Evolutionary conservation across 345 rosid species (phyloP).

Genomic region (Atalantia buxifolia): DNA sequence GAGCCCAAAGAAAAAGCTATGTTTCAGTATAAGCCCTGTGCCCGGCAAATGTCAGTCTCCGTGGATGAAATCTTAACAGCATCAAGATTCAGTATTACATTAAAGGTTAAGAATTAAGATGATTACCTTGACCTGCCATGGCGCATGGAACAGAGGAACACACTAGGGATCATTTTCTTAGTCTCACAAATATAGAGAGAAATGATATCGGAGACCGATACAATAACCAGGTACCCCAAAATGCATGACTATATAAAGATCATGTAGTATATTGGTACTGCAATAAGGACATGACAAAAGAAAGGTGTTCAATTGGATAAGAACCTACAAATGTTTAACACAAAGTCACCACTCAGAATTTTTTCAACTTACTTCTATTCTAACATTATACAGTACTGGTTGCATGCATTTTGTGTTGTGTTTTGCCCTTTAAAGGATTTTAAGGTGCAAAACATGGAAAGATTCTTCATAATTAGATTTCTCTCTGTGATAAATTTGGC

Average conservation of each 20-base stretch:
- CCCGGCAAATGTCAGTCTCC: not conserved
- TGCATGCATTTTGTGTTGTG: not conserved
- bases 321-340: not conserved
- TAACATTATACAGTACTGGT: not conserved
- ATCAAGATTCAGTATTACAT: not conserved
- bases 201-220: not conserved
- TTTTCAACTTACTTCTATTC: not conserved
- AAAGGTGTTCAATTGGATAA: constrained; percentile 15
- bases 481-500: not conserved
- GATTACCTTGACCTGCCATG: constrained; percentile 43
- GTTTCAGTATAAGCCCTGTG: not conserved
- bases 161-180: constrained; percentile 45
- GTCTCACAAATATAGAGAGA: not conserved
- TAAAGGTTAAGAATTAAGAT: not conserved
- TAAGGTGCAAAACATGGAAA: not conserved
- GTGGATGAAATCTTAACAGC: not conserved
- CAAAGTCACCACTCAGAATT: not conserved
- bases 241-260: constrained; percentile 6
- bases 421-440: not conserved
- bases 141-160: constrained; percentile 52
- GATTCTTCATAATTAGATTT: not conserved
- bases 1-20: not conserved
- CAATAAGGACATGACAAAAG: constrained; percentile 7
- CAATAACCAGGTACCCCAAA: not conserved
- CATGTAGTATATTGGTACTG: not conserved